Percentiles rank a stretch among this genome's conserved stretches.
Evolutionary conservation across 345 rosid species (phyloP).

Genomic region (Salix exigua): DNA sequence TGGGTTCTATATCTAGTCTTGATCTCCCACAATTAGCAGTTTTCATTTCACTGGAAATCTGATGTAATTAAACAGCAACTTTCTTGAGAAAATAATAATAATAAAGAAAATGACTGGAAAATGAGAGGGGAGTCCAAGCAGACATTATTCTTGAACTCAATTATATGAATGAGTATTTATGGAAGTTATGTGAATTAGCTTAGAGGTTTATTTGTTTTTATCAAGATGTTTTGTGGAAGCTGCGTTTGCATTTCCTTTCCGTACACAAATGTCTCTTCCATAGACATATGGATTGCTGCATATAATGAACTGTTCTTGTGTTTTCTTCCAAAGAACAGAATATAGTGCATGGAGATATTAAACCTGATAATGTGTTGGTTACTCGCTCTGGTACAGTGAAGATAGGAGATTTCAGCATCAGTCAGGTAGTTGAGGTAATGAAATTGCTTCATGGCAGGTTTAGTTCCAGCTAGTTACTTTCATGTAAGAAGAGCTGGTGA

Average conservation of each 20-base stretch:
- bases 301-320: background rate
- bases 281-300: background rate
- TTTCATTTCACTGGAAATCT: background rate
- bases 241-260: background rate
- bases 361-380: constrained; percentile 95
- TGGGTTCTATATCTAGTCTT: background rate
- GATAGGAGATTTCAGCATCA: constrained; percentile 96
- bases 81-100: background rate
- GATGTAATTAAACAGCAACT: background rate
- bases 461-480: background rate
- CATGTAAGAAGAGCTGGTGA: background rate
- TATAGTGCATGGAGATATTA: constrained; percentile 93
- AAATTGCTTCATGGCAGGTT: background rate
- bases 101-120: background rate
- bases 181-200: background rate
- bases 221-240: background rate
- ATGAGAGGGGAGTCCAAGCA: background rate
- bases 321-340: constrained; percentile 44
- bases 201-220: background rate
- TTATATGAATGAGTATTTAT: background rate
- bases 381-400: constrained; percentile 71
- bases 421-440: constrained; percentile 93
- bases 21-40: background rate
- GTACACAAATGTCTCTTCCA: background rate
- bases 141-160: background rate